phyloP scores from a whole-genome alignment of 2,329 filamentous ascomycete species.

The Ophiocordyceps camponoti-rufipedis region DNA sequence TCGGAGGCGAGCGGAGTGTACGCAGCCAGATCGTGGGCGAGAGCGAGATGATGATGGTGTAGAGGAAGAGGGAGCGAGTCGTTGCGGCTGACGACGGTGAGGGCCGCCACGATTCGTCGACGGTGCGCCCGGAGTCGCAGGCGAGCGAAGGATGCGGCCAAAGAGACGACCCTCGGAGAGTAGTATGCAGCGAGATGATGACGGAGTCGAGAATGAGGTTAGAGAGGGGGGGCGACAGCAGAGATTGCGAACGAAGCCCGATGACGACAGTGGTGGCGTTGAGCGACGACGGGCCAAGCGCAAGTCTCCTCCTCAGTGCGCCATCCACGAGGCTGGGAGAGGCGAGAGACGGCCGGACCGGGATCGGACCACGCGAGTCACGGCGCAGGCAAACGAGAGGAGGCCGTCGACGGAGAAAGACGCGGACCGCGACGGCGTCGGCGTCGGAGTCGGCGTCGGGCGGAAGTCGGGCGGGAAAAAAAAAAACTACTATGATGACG shows the following conservation, averaged over 20 bases:
- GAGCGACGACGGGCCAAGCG: not conserved
- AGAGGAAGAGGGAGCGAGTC: constrained; percentile 34
- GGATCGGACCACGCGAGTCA: too few relatives aligned
- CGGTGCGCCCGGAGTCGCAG: constrained; percentile 9
- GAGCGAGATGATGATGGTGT: constrained; percentile 36
- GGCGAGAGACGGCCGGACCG: not conserved
- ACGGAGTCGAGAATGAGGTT: not conserved
- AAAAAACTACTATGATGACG: not conserved
- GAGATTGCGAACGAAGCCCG: not conserved
- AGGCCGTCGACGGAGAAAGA: too few relatives aligned
- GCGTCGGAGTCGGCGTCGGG: too few relatives aligned
- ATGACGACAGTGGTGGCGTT: constrained; percentile 1
- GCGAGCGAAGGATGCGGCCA: not conserved
- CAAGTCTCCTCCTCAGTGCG: constrained; percentile 11
- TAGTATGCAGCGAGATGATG: not conserved
- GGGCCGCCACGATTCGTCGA: constrained; percentile 33
- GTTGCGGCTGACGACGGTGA: constrained; percentile 33
- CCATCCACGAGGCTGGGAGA: constrained; percentile 10
- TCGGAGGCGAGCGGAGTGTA: constrained; percentile 30
- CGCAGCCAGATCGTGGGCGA: constrained; percentile 32
- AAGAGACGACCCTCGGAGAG: too few relatives aligned
- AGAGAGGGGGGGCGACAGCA: not conserved
- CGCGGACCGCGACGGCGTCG: too few relatives aligned
- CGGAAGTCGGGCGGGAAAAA: not conserved
- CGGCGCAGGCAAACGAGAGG: too few relatives aligned